Percentiles rank a stretch among this genome's conserved stretches.
These are phyloP conservation scores for Cutaneotrichosporon daszewskae DNA, from an alignment of 1,284 basidiomycete species.

Conservation along the genomic window DNA sequence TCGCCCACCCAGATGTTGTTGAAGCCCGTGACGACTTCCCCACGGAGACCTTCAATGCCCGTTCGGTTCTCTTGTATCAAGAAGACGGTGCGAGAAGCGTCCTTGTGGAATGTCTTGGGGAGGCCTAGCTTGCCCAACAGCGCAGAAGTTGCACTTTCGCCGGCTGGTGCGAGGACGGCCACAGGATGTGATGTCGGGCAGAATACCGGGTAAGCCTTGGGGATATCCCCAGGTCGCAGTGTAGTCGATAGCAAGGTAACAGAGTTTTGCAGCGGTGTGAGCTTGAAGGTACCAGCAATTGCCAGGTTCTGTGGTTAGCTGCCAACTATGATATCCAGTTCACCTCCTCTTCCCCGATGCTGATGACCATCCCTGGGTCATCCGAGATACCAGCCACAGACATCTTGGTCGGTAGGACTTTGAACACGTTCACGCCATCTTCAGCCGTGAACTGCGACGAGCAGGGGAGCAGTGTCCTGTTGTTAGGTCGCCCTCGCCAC, in stretches of 20 bases:
- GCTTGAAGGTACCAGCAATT: slow-evolving; percentile 33
- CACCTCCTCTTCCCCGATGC: slow-evolving; percentile 34
- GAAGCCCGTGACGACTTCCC: slow-evolving; percentile 42
- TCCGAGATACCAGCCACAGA: slow-evolving; percentile 14
- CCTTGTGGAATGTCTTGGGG: slow-evolving; percentile 16
- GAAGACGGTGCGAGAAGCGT: slow-evolving; percentile 22
- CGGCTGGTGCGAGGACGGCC: slow-evolving; percentile 48
- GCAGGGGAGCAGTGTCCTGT: slow-evolving; percentile 5
- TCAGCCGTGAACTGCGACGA: slow-evolving; percentile 22
- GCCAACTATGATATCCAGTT: slow-evolving; percentile 3
- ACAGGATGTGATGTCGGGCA: slow-evolving; percentile 55
- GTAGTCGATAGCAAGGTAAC: slow-evolving; percentile 37
- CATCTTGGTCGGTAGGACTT: slow-evolving; percentile 13
- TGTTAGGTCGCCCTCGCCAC: neutral
- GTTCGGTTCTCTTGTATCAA: slow-evolving; percentile 35
- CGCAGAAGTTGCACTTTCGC: neutral
- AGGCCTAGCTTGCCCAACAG: slow-evolving; percentile 3
- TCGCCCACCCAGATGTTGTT: slow-evolving; percentile 41
- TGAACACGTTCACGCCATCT: slow-evolving; percentile 24
- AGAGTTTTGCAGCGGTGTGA: slow-evolving; percentile 33
- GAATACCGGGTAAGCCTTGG: slow-evolving; percentile 41
- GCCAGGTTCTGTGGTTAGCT: slow-evolving; percentile 24
- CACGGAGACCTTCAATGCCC: slow-evolving; percentile 38
- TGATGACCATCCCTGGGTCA: slow-evolving; percentile 32
- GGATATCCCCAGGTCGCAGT: slow-evolving; percentile 47